Conservation (phyloP, 2,329 filamentous ascomycete species). For the Neofusicoccum kwambonambiense region DNA sequence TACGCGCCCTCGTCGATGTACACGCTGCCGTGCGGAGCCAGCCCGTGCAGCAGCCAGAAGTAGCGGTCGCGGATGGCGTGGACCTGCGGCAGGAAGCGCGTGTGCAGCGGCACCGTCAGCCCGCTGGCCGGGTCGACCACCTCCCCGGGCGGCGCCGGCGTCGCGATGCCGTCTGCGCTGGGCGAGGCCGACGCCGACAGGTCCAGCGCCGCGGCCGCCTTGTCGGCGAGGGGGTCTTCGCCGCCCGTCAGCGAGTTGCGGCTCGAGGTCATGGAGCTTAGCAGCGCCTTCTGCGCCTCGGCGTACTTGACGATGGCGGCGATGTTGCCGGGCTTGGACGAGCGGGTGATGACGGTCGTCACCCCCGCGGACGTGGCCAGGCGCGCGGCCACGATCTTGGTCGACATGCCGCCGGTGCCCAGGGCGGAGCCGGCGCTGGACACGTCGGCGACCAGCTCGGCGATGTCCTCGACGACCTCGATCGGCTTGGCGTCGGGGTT, state of each 20-base stretch:
- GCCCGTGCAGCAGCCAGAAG: slow-evolving; percentile 95
- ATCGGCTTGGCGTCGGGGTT: slow-evolving; percentile 86
- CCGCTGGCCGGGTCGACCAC: slow-evolving; percentile 33
- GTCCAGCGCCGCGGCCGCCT: slow-evolving; percentile 25
- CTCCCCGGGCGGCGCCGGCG: not conserved
- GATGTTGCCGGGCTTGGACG: slow-evolving; percentile 91
- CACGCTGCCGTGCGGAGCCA: slow-evolving; percentile 83
- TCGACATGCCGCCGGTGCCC: slow-evolving; percentile 95
- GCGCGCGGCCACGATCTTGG: slow-evolving; percentile 91
- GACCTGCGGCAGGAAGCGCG: slow-evolving; percentile 81
- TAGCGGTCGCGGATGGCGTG: slow-evolving; percentile 88
- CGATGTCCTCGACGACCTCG: slow-evolving; percentile 88
- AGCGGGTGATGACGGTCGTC: slow-evolving; percentile 91
- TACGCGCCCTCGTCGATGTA: slow-evolving; percentile 93
- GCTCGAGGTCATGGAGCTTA: slow-evolving; percentile 29
- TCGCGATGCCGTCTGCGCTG: slow-evolving; percentile 23
- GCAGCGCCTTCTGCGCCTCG: slow-evolving; percentile 56
- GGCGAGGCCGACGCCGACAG: not conserved
- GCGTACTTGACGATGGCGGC: slow-evolving; percentile 80
- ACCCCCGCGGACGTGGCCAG: slow-evolving; percentile 92
- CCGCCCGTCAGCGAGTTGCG: slow-evolving; percentile 14
- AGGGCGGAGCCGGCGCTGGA: slow-evolving; percentile 85
- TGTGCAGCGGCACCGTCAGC: slow-evolving; percentile 66
- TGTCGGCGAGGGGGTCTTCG: slow-evolving; percentile 27
- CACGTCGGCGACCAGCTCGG: slow-evolving; percentile 78